A percentile compares a stretch with the other conserved stretches of the same genome.
These are phyloP conservation scores for Tulasnella sp. DNA, from an alignment of 768 basidiomycete species.

Conservation along the genomic window DNA sequence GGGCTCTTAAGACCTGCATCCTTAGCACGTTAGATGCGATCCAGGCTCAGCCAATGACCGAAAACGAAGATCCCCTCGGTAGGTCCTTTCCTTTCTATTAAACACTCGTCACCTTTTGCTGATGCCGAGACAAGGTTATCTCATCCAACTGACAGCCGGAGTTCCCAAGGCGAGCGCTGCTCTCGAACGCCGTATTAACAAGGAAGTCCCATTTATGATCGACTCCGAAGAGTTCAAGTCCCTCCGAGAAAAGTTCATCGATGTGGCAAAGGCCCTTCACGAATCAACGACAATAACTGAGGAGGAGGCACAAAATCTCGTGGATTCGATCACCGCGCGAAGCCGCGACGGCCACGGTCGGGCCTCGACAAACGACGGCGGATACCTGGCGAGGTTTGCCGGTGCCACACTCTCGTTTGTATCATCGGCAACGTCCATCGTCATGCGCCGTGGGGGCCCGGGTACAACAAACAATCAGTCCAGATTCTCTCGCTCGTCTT, in stretches of 20 bases:
- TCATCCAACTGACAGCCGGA: background rate
- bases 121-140: background rate
- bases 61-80: background rate
- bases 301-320: background rate
- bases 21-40: background rate
- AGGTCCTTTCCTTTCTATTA: background rate
- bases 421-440: background rate
- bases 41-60: background rate
- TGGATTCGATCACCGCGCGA: no score
- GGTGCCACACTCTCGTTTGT: no score
- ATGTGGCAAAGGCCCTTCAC: background rate
- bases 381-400: no score
- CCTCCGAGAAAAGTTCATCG: background rate
- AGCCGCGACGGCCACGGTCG: no score
- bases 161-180: background rate
- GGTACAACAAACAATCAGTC: no score
- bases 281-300: background rate
- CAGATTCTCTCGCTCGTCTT: background rate
- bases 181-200: no score
- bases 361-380: no score
- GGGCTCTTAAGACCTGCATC: conserved; percentile 18
- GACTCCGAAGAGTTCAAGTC: background rate
- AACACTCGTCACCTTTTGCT: background rate
- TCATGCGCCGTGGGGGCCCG: no score
- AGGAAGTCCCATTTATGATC: background rate